Evolutionary conservation across 345 rosid species (phyloP).

Genomic region (Schrenkiella parvula): DNA sequence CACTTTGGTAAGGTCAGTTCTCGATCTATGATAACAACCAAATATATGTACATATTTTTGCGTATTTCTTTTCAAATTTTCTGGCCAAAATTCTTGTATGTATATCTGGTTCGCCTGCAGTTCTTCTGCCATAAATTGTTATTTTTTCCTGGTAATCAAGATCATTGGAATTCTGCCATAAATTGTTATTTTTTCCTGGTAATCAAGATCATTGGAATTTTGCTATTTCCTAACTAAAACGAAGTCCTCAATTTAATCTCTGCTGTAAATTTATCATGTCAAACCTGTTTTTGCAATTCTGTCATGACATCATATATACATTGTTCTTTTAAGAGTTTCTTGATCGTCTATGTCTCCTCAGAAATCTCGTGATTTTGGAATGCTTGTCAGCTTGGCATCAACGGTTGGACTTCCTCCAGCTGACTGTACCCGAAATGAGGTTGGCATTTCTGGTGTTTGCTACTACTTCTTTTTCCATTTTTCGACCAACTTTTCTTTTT

Average conservation of each 20-base stretch:
- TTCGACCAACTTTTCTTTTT: not conserved
- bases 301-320: not conserved
- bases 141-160: not conserved
- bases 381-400: constrained; percentile 54
- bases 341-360: constrained; percentile 34
- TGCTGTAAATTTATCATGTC: not conserved
- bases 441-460: constrained; percentile 31
- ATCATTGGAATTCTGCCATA: not conserved
- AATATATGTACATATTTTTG: not conserved
- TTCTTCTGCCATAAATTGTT: not conserved
- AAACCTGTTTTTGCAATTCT: not conserved
- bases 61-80: not conserved
- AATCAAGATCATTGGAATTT: not conserved
- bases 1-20: constrained; percentile 70
- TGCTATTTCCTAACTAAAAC: not conserved
- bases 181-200: not conserved
- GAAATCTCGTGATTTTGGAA: constrained; percentile 61
- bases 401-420: constrained; percentile 55
- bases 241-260: not conserved
- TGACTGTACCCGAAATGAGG: constrained; percentile 58
- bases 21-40: constrained; percentile 7
- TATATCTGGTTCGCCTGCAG: constrained; percentile 9
- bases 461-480: not conserved
- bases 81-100: not conserved
- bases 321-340: not conserved